Base-by-base conservation (phyloP, 108 stramenopile genomes). In the Skeletonema grethae region DNA sequence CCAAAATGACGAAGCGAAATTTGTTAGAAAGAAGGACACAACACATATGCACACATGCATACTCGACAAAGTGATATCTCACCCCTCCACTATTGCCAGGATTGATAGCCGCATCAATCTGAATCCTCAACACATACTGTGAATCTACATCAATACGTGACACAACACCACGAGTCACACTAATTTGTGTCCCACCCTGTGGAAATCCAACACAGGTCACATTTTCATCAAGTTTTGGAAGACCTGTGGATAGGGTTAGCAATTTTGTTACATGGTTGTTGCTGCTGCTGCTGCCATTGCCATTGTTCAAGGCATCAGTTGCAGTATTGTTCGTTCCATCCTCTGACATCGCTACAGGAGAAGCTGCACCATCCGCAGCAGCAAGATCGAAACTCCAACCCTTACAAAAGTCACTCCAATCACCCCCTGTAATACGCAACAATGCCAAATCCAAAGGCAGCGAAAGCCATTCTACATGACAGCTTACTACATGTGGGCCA, bases 81-180 rank as follows among this genome's bases (percentile, higher is more conserved):
- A 65, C 73, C 58, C 80, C 80, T 35, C 89, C 87, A 48, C 75
- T 77, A 70, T 88, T 88, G 11, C 87, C 87, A 2, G 82, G 80
- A 65, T 90, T 88, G 63, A 88, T 87, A 36, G 89, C 87, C 7
- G 87, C 87, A 68, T 88, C 87, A 66, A 90, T 88, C 68, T 90
- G 88, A 32, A 90, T 86, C 25, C 88, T 70, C 41, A 90, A 57
- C 20, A 89, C 72, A 57, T 65, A 67, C 39, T 79, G 69, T 35
- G 83, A 41, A 60, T 77, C 64, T 1, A 87, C 82, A 65, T 89
- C 88, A 15, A 90, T 81, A 8, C 90, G 75, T 12, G 83, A 86
- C 16, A 90, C 88, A 30, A 89, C 90, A 11, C 90, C 90, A 7
- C 87, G 60, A 5, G 90, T 89, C 5, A 89, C 85, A 46, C 61